Conservation (phyloP, 192 early-diverging fungal species). For the Dimargaris cristalligena region DNA sequence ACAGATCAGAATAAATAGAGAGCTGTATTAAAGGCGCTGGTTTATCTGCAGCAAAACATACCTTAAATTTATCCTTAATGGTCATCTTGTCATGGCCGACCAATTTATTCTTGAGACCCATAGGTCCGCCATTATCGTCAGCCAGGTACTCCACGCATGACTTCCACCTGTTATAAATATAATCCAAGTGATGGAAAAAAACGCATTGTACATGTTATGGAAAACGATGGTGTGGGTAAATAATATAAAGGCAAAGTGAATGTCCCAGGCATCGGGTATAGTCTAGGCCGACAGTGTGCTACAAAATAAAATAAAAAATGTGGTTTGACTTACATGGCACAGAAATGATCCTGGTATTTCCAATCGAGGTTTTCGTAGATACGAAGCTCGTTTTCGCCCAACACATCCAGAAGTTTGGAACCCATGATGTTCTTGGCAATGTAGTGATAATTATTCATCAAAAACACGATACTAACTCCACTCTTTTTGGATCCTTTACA, state of each 20-base stretch:
- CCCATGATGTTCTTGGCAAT: constrained; percentile 42
- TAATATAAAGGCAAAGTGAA: too few species aligned
- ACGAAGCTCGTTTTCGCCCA: constrained; percentile 26
- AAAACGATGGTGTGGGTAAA: too few species aligned
- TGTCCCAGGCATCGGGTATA: too few species aligned
- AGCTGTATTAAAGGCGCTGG: background rate
- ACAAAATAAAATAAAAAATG: too few species aligned
- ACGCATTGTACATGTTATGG: too few species aligned
- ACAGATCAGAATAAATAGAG: background rate
- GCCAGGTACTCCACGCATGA: constrained; percentile 52
- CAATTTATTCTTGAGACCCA: constrained; percentile 40
- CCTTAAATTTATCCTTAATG: constrained; percentile 43
- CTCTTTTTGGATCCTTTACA: constrained; percentile 54
- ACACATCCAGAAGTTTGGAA: constrained; percentile 29
- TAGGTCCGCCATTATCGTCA: constrained; percentile 53
- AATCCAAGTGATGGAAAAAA: constrained; percentile 17
- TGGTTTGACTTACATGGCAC: constrained; percentile 20
- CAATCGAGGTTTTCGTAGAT: constrained; percentile 36
- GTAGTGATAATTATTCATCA: constrained; percentile 72
- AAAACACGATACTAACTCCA: constrained; percentile 44
- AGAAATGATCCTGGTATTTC: constrained; percentile 30
- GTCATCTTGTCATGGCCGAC: constrained; percentile 46
- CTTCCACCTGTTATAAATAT: constrained; percentile 53
- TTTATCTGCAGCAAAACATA: background rate
- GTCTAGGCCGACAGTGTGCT: too few species aligned